Base-by-base conservation (phyloP, 345 rosid species). In the Euphorbia pulcherrima region DNA sequence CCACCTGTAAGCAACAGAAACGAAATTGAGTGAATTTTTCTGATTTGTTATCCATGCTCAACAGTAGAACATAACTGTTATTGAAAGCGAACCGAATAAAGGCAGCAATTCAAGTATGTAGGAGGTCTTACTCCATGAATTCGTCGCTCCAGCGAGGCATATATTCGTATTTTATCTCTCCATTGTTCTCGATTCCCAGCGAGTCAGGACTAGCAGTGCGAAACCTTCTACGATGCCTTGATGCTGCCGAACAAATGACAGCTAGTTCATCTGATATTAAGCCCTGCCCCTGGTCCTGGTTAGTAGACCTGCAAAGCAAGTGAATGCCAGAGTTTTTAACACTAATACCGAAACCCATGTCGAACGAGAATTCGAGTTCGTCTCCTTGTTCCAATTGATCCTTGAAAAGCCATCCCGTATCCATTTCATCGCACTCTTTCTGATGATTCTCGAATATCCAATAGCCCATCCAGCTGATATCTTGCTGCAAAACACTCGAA, bases 381-480 rank as follows among this genome's bases (percentile, higher is more conserved):
- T 75, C 71, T 13, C 74, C 68, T 27, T 6, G 58, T 60, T 65
- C 41, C 20, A 53, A 6, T 60, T 46, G 41, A 9, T 57, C 72
- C 21, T 24, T 17, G 33, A 59, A 59, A 16, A 39, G 23, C 62
- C 62, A 59, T 8, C 44, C 11, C 9, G 0, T 16, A 33, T 59
- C 41, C 8, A 0, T 0, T 30, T 7, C 1, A 59, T 59, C 50
- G 16, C 17, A 30, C n/a, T n/a, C 62, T 18, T 18, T 30, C 24
- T 59, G 20, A 17, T 17, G 62, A 33, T 59, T 1, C 8, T 33
- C n/a, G 26, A 75, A 65, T 60, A 46, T 70, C 79, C 79, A 75
- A 10, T 47, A 60, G 61, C 33, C n/a, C 1, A 70, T 28, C 79
- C 79, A 59, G n/a, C 62, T 59, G 24, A 75, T 23, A 51, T 30